phyloP scores from a whole-genome alignment of 2,329 filamentous ascomycete species.

The Allantophomopsis lycopodina region DNA sequence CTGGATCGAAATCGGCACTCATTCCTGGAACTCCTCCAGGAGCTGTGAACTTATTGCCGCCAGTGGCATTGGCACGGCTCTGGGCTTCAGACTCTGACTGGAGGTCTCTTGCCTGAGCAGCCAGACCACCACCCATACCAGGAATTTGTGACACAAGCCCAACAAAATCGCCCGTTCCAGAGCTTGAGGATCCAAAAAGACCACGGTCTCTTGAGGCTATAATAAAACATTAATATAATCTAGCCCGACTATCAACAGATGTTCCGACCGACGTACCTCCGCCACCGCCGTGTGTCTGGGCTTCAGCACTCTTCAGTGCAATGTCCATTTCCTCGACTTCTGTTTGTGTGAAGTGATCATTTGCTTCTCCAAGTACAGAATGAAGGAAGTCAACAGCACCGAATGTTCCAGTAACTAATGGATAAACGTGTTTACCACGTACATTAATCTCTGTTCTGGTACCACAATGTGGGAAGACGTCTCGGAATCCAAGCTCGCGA shows the following conservation, averaged over 20 bases:
- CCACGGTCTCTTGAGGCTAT: slow-evolving; percentile 7
- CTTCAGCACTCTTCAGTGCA: slow-evolving; percentile 56
- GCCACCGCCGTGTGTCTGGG: slow-evolving; percentile 22
- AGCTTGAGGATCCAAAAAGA: slow-evolving; percentile 17
- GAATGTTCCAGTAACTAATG: slow-evolving; percentile 63
- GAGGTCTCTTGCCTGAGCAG: slow-evolving; percentile 49
- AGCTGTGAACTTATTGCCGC: slow-evolving; percentile 31
- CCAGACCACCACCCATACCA: slow-evolving; percentile 49
- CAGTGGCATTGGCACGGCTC: slow-evolving; percentile 38
- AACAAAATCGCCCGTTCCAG: slow-evolving; percentile 45
- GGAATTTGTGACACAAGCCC: slow-evolving; percentile 66
- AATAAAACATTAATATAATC: too few relatives aligned
- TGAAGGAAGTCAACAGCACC: slow-evolving; percentile 77
- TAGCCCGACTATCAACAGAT: too few relatives aligned
- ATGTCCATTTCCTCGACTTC: slow-evolving; percentile 72
- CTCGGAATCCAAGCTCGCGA: slow-evolving; percentile 53
- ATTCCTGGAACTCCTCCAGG: slow-evolving; percentile 55
- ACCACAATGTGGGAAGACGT: slow-evolving; percentile 67
- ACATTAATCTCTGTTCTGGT: slow-evolving; percentile 49
- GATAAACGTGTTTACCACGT: slow-evolving; percentile 53
- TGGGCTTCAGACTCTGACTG: slow-evolving; percentile 48
- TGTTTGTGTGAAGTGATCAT: slow-evolving; percentile 73
- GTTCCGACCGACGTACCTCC: slow-evolving; percentile 8
- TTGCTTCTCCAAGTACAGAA: slow-evolving; percentile 60
- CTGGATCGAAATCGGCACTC: slow-evolving; percentile 62